Evolutionary conservation across 208 protist genomes (phyloP).

Genomic region (Wallacemonas sp.): DNA sequence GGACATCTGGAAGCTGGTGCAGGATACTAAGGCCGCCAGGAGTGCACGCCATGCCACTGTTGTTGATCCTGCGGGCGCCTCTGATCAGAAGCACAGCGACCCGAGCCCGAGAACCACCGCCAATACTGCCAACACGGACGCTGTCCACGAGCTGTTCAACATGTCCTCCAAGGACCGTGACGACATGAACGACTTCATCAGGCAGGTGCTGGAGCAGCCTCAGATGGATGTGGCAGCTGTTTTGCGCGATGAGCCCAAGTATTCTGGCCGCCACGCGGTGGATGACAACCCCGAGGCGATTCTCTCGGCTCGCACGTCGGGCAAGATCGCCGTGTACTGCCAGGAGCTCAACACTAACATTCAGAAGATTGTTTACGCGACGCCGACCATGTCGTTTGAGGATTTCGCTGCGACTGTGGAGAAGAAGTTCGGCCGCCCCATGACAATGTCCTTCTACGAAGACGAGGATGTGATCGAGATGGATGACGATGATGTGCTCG

Average conservation of each 20-base stretch:
- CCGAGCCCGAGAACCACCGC: conserved; percentile 4
- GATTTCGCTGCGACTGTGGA: conserved; percentile 72
- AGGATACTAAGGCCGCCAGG: conserved; percentile 32
- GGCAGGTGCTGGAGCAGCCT: conserved; percentile 66
- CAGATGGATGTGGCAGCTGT: conserved; percentile 34
- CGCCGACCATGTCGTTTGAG: conserved; percentile 61
- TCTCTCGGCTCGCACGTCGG: conserved; percentile 39
- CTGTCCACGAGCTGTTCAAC: conserved; percentile 46
- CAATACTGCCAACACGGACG: conserved; percentile 17
- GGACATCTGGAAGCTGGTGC: conserved; percentile 60
- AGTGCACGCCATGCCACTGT: conserved; percentile 24
- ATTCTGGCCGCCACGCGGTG: conserved; percentile 8
- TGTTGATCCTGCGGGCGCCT: not conserved
- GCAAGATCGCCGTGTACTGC: conserved; percentile 78
- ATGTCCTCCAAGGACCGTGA: conserved; percentile 71
- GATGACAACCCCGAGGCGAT: conserved; percentile 40
- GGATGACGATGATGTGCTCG: conserved; percentile 85
- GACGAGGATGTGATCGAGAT: conserved; percentile 79
- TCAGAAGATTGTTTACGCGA: conserved; percentile 74
- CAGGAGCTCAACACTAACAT: conserved; percentile 58
- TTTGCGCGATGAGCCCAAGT: conserved; percentile 37
- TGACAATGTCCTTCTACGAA: conserved; percentile 77
- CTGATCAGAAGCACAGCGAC: conserved; percentile 19
- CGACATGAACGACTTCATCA: conserved; percentile 77
- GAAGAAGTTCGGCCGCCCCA: conserved; percentile 78